Conservation (phyloP, 1,284 basidiomycete genomes). For the Cryptococcus depauperatus region DNA sequence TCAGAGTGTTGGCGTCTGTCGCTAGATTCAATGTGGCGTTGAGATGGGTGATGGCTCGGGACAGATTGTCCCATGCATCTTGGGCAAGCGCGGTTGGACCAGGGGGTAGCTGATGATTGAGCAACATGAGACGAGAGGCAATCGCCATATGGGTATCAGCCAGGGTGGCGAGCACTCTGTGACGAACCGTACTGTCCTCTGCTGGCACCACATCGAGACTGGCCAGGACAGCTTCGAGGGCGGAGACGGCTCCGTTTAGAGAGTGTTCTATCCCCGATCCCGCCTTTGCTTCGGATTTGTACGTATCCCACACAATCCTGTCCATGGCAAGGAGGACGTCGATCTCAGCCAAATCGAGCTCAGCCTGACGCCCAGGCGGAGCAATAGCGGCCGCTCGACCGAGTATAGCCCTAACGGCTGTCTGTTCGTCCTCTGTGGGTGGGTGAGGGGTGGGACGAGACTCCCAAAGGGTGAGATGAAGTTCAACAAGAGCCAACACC, state of each 20-base stretch:
- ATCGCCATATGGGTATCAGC: constrained; percentile 31
- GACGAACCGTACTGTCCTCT: constrained; percentile 20
- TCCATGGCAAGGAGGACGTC: constrained; percentile 36
- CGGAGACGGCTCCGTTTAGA: constrained; percentile 28
- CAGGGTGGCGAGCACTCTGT: constrained; percentile 32
- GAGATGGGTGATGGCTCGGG: constrained; percentile 25
- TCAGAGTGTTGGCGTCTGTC: constrained; percentile 19
- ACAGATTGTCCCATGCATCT: constrained; percentile 32
- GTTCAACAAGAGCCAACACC: constrained; percentile 26
- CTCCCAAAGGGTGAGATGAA: constrained; percentile 34
- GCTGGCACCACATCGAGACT: constrained; percentile 24
- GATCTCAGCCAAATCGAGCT: constrained; percentile 37
- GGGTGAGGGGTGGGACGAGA: constrained; percentile 18
- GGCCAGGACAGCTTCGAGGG: constrained; percentile 22
- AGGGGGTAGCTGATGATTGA: constrained; percentile 20
- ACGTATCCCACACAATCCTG: constrained; percentile 35
- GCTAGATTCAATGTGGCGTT: constrained; percentile 31
- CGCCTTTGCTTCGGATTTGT: constrained; percentile 22
- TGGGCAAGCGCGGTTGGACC: constrained; percentile 29
- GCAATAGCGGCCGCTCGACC: constrained; percentile 20
- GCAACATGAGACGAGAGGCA: constrained; percentile 24
- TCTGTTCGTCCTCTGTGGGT: constrained; percentile 30
- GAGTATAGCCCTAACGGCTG: constrained; percentile 23
- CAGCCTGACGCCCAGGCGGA: constrained; percentile 29
- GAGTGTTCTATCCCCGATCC: constrained; percentile 24